Conservation (phyloP, 2,329 filamentous ascomycete genomes). For the Fonsecaea multimorphosa region DNA sequence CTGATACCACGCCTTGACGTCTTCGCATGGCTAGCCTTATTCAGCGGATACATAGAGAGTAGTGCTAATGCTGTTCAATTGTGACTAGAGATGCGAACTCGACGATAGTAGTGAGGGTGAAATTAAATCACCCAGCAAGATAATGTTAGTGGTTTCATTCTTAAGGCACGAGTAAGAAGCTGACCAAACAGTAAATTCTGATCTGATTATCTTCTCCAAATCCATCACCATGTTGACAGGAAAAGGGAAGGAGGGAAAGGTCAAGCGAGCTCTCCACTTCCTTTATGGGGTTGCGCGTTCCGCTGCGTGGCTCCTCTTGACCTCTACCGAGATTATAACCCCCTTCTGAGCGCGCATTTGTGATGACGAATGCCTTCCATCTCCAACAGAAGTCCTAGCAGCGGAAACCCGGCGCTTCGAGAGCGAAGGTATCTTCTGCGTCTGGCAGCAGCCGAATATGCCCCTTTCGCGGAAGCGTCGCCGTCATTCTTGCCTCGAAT, state of each 20-base stretch:
- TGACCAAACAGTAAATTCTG: not conserved
- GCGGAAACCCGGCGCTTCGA: not conserved
- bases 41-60: not conserved
- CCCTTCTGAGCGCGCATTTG: not conserved
- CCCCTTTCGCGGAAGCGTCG: not conserved
- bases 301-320: no score
- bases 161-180: not conserved
- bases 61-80: not conserved
- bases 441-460: not conserved
- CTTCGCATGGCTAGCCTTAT: not conserved
- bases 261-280: not conserved
- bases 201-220: not conserved
- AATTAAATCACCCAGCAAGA: not conserved
- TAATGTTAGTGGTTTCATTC: not conserved
- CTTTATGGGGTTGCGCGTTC: not conserved
- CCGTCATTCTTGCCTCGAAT: not conserved
- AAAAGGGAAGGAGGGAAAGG: no score
- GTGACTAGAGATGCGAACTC: not conserved
- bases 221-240: not conserved
- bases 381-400: not conserved
- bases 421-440: not conserved
- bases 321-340: no score
- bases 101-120: not conserved
- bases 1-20: not conserved
- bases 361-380: not conserved